These are phyloP conservation scores for Fusarium dlaminii DNA, from an alignment of 2,329 filamentous ascomycete species.

Conservation along the genomic window DNA sequence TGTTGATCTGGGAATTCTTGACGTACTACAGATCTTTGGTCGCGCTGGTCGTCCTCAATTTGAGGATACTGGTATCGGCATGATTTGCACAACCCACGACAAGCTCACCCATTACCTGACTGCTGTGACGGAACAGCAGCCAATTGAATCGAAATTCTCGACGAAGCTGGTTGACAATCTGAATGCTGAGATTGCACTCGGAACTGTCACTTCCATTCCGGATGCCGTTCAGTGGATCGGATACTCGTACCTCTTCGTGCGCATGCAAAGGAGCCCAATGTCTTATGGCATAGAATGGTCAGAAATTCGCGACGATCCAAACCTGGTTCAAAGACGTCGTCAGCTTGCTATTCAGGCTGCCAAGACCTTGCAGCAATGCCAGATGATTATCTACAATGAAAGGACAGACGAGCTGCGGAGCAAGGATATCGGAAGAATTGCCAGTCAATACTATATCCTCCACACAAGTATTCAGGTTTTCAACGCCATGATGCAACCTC, in stretches of 20 bases:
- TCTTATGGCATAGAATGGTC: conserved; percentile 96
- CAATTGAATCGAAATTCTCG: conserved; percentile 97
- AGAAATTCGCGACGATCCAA: conserved; percentile 88
- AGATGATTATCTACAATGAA: conserved; percentile 99
- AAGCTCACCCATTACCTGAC: conserved; percentile 90
- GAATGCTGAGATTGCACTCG: conserved; percentile 92
- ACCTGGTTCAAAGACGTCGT: conserved; percentile 83
- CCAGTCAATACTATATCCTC: conserved; percentile 95
- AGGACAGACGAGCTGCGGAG: conserved; percentile 89
- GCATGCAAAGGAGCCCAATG: conserved; percentile 92
- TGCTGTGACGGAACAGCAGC: conserved; percentile 93
- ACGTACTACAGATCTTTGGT: conserved; percentile 98
- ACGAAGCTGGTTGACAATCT: conserved; percentile 94
- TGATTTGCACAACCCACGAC: conserved; percentile 97
- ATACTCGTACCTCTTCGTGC: conserved; percentile 96
- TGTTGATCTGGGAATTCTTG: conserved; percentile 92
- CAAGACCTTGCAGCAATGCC: conserved; percentile 84
- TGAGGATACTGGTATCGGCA: conserved; percentile 96
- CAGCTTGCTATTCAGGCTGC: conserved; percentile 91
- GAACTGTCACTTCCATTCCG: conserved; percentile 91
- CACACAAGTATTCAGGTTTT: conserved; percentile 96
- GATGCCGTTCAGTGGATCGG: conserved; percentile 98
- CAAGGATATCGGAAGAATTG: conserved; percentile 96
- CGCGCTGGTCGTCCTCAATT: conserved; percentile 98
- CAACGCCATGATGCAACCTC: conserved; percentile 91